Conservation (phyloP, 2,329 filamentous ascomycete species). For the Alternaria tenuissima region DNA sequence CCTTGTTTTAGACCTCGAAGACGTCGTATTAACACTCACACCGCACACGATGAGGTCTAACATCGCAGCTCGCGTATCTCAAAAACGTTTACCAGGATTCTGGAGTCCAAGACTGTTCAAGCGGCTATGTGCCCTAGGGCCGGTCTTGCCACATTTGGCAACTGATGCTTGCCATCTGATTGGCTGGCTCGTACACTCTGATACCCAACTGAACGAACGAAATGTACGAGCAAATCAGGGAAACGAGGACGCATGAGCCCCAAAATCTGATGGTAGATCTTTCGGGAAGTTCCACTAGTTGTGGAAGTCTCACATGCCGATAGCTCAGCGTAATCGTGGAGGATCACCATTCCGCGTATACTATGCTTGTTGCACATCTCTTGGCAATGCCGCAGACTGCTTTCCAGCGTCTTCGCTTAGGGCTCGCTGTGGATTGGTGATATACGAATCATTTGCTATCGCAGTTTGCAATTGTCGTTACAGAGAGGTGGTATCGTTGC, state of each 20-base stretch:
- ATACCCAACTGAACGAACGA: background rate
- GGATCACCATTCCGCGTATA: background rate
- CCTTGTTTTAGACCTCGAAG: background rate
- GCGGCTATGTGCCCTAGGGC: background rate
- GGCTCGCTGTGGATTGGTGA: background rate
- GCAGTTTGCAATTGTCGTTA: background rate
- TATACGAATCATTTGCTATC: background rate
- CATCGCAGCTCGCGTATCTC: background rate
- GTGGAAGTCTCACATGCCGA: background rate
- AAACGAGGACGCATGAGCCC: background rate
- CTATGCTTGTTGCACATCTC: background rate
- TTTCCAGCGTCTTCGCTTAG: constrained; percentile 11
- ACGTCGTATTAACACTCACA: background rate
- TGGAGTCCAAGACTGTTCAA: background rate
- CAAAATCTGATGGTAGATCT: background rate
- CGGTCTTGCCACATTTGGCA: background rate
- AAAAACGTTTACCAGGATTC: background rate
- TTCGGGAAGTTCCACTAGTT: background rate
- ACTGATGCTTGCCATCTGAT: constrained; percentile 3
- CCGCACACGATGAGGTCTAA: background rate
- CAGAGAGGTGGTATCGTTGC: constrained; percentile 11
- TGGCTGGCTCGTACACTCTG: constrained; percentile 12
- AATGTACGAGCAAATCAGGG: background rate
- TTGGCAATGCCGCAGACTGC: background rate
- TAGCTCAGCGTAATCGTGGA: background rate